Base-by-base conservation (phyloP, 2,329 filamentous ascomycete species). In the Fusarium ramigenum region DNA sequence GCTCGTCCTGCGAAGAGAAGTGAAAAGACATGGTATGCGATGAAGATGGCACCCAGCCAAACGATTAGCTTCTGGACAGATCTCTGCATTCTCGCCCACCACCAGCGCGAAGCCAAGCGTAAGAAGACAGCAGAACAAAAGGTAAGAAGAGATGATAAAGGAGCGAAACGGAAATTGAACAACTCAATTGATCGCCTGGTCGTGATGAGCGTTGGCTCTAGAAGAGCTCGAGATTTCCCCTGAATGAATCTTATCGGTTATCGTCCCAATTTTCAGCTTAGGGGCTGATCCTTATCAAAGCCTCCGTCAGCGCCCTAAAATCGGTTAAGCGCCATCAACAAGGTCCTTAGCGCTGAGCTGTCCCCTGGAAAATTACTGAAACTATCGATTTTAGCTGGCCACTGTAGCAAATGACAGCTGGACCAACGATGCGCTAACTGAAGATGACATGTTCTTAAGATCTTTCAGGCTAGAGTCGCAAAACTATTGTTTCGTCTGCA, bases 11-110 rank as follows among this genome's bases (percentile, higher is more conserved):
- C 21, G 40, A 61, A 73, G 2, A 74, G 12, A 21, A 50, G 21
- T 3, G 43, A 28, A 2, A 57, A 5, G 1, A 65, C 7, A 0
- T 75, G 58, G 39, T 49, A 56, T 5, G 32, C 9, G 18, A 75
- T 10, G 23, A 75, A 65, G 1, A 62, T 46, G 6, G 42, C 49
- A 16, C 61, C 68, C 5, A 70, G 23, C 73, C 73, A 66, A 18
- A 66, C 7, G 18, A 60, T 36, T 9, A 28, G 39, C 36, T 52
- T 66, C 28, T 60, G 64, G 2, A 59, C 7, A 14, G 64, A 42
- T 34, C 23, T 40, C 23, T 60, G 37, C 37, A 66, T 49, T 4
- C 1, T 47, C 1, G 4, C 3, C 7, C 19, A 9, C 39, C 9
- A 1, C 36, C 1, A 2, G 32, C 15, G 3, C 25, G 11, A 23